Evolutionary conservation across 495 filamentous ascomycete genomes (phyloP).

Genomic region (Lepraria neglecta): DNA sequence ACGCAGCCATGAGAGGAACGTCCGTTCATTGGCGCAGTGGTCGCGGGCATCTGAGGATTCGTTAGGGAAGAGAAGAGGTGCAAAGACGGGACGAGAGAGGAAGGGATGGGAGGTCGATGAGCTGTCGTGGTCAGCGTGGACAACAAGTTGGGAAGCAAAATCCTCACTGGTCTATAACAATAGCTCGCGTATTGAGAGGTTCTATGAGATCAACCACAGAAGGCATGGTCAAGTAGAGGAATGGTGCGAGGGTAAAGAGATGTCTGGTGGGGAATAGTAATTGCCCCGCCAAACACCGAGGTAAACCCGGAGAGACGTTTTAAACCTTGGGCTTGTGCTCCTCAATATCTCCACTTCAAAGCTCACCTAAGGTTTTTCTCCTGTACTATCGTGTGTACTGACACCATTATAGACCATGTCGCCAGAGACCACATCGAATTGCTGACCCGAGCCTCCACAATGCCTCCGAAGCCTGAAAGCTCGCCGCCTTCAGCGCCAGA

Average conservation of each 20-base stretch:
- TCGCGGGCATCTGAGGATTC: slow-evolving; percentile 75
- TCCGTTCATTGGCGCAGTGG: slow-evolving; percentile 52
- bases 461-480: slow-evolving; percentile 22
- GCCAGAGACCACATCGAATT: background rate
- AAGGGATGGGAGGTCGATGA: slow-evolving; percentile 40
- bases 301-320: background rate
- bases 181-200: slow-evolving; percentile 14
- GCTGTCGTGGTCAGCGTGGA: slow-evolving; percentile 8
- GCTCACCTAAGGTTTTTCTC: background rate
- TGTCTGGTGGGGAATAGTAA: background rate
- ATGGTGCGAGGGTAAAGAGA: background rate
- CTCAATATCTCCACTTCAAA: background rate
- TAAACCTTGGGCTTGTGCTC: background rate
- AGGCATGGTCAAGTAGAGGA: background rate
- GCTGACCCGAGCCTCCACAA: background rate
- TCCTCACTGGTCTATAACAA: slow-evolving; percentile 21
- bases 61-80: slow-evolving; percentile 85
- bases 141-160: background rate
- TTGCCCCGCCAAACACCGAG: background rate
- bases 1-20: slow-evolving; percentile 91
- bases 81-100: slow-evolving; percentile 62
- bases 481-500: slow-evolving; percentile 59
- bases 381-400: background rate
- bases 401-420: background rate
- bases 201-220: slow-evolving; percentile 17